Evolutionary conservation across 2,329 filamentous ascomycete genomes (phyloP).

Genomic region (Torrubiella hemipterigena): DNA sequence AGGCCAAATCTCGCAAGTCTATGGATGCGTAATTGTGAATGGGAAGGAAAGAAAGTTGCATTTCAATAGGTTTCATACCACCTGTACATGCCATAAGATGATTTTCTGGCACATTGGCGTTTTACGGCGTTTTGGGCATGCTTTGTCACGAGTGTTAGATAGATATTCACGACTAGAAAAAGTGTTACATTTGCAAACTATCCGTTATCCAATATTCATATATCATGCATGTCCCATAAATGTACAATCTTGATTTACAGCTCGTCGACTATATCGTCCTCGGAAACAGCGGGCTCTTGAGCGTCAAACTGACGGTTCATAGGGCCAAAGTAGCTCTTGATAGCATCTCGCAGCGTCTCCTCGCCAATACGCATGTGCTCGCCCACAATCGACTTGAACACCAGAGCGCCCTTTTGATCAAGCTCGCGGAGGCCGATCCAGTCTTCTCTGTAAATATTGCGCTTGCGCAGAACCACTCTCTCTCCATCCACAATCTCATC

Average conservation of each 20-base stretch:
- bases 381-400: slow-evolving; percentile 62
- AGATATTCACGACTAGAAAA: too few relatives aligned
- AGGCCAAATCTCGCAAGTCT: slow-evolving; percentile 42
- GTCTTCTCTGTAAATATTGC: slow-evolving; percentile 73
- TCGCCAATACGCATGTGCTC: slow-evolving; percentile 73
- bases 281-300: slow-evolving; percentile 8
- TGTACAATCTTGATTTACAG: slow-evolving; percentile 17
- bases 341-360: slow-evolving; percentile 51
- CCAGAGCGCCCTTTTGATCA: slow-evolving; percentile 66
- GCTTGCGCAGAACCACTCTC: slow-evolving; percentile 54
- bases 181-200: too few relatives aligned
- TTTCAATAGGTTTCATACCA: too few relatives aligned
- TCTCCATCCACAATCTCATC: slow-evolving; percentile 67
- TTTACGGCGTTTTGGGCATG: background rate
- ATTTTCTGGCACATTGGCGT: slow-evolving; percentile 11
- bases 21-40: slow-evolving; percentile 25
- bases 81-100: slow-evolving; percentile 6
- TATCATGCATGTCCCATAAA: too few relatives aligned
- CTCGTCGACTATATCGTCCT: slow-evolving; percentile 18
- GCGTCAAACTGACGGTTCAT: slow-evolving; percentile 23
- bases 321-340: slow-evolving; percentile 55
- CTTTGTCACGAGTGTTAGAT: background rate
- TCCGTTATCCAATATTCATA: too few relatives aligned
- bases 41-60: slow-evolving; percentile 1
- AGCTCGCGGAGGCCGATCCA: slow-evolving; percentile 79